Conservation (phyloP, 2,329 filamentous ascomycete genomes). For the Diaporthe caulivora region DNA sequence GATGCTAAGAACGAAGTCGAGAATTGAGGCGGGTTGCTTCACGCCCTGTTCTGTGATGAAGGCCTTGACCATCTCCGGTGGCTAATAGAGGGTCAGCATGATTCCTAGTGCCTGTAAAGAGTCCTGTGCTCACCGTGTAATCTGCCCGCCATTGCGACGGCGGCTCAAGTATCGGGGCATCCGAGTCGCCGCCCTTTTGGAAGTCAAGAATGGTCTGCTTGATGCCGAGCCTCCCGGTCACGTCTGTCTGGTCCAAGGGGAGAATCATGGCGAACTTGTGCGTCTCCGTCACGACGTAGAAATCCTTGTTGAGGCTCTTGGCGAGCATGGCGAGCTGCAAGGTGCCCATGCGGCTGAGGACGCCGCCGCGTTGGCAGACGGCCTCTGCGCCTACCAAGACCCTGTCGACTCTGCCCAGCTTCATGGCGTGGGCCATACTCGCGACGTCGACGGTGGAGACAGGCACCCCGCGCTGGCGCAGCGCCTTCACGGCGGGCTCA, state of each 20-base stretch:
- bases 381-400: slow-evolving; percentile 82
- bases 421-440: slow-evolving; percentile 82
- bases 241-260: slow-evolving; percentile 83
- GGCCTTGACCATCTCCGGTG: slow-evolving; percentile 76
- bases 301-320: slow-evolving; percentile 71
- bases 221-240: slow-evolving; percentile 69
- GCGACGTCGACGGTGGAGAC: slow-evolving; percentile 85
- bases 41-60: slow-evolving; percentile 83
- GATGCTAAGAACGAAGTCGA: slow-evolving; percentile 77
- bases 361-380: slow-evolving; percentile 92
- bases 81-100: slow-evolving; percentile 56
- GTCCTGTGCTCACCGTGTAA: slow-evolving; percentile 69
- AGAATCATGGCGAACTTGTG: slow-evolving; percentile 96
- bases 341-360: slow-evolving; percentile 87
- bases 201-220: slow-evolving; percentile 84
- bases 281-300: slow-evolving; percentile 93
- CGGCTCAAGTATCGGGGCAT: slow-evolving; percentile 42
- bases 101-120: slow-evolving; percentile 2
- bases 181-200: slow-evolving; percentile 64
- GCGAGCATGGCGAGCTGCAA: slow-evolving; percentile 90
- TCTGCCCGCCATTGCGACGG: slow-evolving; percentile 72
- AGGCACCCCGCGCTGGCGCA: slow-evolving; percentile 81
- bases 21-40: slow-evolving; percentile 76
- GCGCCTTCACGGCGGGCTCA: slow-evolving; percentile 75
- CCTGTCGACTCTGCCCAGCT: slow-evolving; percentile 73